These are phyloP conservation scores for Naganishia vishniacii DNA, from an alignment of 768 basidiomycete genomes.

Conservation along the genomic window DNA sequence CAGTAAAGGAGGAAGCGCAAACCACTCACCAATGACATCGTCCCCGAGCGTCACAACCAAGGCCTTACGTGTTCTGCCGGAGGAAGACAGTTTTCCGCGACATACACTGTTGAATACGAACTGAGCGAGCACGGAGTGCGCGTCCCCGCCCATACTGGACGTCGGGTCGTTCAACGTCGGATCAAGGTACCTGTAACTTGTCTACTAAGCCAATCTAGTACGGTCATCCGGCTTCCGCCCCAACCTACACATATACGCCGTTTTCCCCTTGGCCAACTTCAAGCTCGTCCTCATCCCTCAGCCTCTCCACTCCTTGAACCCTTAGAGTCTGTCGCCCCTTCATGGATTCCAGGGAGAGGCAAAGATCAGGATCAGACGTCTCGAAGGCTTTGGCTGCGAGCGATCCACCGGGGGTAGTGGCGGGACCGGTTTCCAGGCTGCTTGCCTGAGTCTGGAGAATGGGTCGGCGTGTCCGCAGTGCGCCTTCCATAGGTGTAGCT, in stretches of 20 bases:
- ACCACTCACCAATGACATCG: conserved; percentile 38
- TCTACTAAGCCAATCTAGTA: background rate
- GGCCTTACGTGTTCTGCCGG: conserved; percentile 38
- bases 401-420: background rate
- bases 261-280: conserved; percentile 32
- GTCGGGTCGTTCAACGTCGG: conserved; percentile 15
- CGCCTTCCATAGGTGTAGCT: background rate
- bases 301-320: conserved; percentile 36
- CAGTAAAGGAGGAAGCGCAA: background rate
- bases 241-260: conserved; percentile 40
- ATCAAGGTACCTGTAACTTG: conserved; percentile 14
- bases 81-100: conserved; percentile 27
- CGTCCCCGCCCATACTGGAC: background rate
- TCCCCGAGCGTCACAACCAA: conserved; percentile 44
- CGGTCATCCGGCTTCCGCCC: too few relatives aligned
- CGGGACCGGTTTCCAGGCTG: background rate
- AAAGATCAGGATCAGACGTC: conserved; percentile 41
- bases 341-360: conserved; percentile 46
- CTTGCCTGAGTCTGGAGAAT: background rate
- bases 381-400: background rate
- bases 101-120: conserved; percentile 40
- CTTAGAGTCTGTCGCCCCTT: conserved; percentile 43
- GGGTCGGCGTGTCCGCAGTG: background rate
- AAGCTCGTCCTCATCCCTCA: conserved; percentile 35
- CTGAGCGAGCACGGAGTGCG: conserved; percentile 34